Conservation (phyloP, 768 basidiomycete genomes). For the Suillus fuscotomentosus region DNA sequence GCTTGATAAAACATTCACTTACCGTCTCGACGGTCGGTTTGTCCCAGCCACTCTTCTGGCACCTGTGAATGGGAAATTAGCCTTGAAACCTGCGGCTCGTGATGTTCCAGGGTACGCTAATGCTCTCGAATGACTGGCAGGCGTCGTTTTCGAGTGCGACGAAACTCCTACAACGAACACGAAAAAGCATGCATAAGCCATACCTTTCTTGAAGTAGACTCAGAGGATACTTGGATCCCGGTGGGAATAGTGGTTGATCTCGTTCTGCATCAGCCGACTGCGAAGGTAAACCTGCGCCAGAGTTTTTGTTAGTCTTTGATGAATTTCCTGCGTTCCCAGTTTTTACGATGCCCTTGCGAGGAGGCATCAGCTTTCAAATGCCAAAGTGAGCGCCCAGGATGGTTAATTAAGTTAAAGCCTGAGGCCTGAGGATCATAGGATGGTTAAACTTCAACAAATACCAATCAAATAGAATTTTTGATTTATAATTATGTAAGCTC, state of each 20-base stretch:
- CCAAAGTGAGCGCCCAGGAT: background rate
- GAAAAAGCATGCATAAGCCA: background rate
- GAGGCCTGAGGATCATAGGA: too few species aligned
- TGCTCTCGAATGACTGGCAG: background rate
- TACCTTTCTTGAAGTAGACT: conserved; percentile 79
- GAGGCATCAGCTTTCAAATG: conserved; percentile 48
- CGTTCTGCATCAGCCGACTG: conserved; percentile 24
- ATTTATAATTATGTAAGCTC: too few species aligned
- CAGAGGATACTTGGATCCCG: conserved; percentile 83
- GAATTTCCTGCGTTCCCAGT: conserved; percentile 92
- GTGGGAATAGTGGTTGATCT: conserved; percentile 71
- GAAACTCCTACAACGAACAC: background rate
- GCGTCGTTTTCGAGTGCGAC: background rate
- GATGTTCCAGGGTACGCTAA: background rate
- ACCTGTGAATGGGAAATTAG: conserved; percentile 41
- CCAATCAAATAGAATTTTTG: too few species aligned
- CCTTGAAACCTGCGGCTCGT: background rate
- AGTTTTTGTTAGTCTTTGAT: conserved; percentile 46
- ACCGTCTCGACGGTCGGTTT: conserved; percentile 80
- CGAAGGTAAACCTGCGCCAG: conserved; percentile 14
- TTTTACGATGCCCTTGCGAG: conserved; percentile 76
- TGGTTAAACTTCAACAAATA: too few species aligned
- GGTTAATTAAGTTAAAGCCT: background rate
- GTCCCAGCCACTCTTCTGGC: conserved; percentile 90
- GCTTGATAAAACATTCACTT: conserved; percentile 16